Evolutionary conservation across 108 stramenopile genomes (phyloP), one percentile per base, ranked within the genome.

Genomic region (Nitzschia palea): DNA sequence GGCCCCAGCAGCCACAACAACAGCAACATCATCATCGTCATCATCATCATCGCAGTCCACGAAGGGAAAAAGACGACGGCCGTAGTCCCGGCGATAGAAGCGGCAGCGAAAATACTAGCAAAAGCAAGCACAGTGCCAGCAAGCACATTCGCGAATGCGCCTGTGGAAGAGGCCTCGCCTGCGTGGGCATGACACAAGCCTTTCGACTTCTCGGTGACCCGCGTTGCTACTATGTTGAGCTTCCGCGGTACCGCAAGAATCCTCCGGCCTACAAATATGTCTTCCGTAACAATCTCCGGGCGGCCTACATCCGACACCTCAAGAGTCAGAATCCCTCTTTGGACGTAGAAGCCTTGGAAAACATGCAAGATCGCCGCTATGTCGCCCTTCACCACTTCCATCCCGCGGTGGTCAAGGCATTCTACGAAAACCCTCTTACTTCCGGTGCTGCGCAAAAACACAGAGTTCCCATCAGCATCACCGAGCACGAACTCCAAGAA

Each of bases 371-470:
- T 40, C 71, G 77, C 1, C 59, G 60, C 4, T 78, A 60, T 50
- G 72, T 79, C 4, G 78, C 78, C 35, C 55, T 73, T 14, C 78
- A 79, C 27, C 78, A 79, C 43, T 79, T 79, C 45, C 78, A 79
- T 69, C 78, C 78, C 17, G 37, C 32, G 6, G 67, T 79, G 3
- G 71, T 79, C 22, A 67, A 66, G 31, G 67, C 67, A 22, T 75
- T 68, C 48, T 62, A 68, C 54, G 74, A 68, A 44, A 75, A 68
- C 44, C 67, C 74, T 5, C 40, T 69, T 4, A 60, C 60, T 3
- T 65, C 55, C 2, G 54, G 54, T 8, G 31, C 54, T 29, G 53
- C 72, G 26, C 57, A 62, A 34, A 58, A 44, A 27, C 67, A 65
- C 47, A 67, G 56, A 54, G 71, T 79, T 52, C 78, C 78, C n/a